phyloP scores from a whole-genome alignment of 768 basidiomycete genomes.

The Boletus huronensis region DNA sequence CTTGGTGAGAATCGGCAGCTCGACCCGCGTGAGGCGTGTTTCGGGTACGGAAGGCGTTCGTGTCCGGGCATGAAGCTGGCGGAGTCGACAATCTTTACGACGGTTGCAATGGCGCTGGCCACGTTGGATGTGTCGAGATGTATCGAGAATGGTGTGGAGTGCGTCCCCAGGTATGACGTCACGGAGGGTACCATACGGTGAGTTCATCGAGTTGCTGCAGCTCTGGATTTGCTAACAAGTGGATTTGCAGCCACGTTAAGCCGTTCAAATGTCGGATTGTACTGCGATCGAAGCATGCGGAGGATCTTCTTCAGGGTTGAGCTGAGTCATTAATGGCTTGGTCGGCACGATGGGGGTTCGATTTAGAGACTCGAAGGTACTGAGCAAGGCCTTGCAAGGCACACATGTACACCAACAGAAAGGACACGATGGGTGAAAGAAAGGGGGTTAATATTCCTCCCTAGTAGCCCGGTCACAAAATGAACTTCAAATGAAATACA shows the following conservation, averaged over 20 bases:
- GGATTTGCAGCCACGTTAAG: not conserved
- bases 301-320: constrained; percentile 2
- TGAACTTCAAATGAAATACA: too few species aligned
- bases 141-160: not conserved
- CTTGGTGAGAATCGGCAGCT: constrained; percentile 5
- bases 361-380: too few species aligned
- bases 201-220: not conserved
- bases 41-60: constrained; percentile 15
- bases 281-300: constrained; percentile 2
- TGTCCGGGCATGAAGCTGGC: constrained; percentile 12
- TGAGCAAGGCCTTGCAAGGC: too few species aligned
- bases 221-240: not conserved
- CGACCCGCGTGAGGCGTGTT: constrained; percentile 11
- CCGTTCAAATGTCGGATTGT: constrained; percentile 14
- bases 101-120: constrained; percentile 4
- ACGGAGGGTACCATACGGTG: constrained; percentile 5
- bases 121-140: constrained; percentile 10
- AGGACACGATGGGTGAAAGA: too few species aligned
- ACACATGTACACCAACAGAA: too few species aligned
- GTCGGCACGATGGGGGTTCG: too few species aligned
- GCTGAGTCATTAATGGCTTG: too few species aligned
- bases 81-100: constrained; percentile 3
- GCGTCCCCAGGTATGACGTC: not conserved
- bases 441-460: too few species aligned
- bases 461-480: too few species aligned